Percentiles rank a stretch among this genome's conserved stretches.
phyloP scores from a whole-genome alignment of 352 stramenopile genomes.

The Globisporangium parvum region DNA sequence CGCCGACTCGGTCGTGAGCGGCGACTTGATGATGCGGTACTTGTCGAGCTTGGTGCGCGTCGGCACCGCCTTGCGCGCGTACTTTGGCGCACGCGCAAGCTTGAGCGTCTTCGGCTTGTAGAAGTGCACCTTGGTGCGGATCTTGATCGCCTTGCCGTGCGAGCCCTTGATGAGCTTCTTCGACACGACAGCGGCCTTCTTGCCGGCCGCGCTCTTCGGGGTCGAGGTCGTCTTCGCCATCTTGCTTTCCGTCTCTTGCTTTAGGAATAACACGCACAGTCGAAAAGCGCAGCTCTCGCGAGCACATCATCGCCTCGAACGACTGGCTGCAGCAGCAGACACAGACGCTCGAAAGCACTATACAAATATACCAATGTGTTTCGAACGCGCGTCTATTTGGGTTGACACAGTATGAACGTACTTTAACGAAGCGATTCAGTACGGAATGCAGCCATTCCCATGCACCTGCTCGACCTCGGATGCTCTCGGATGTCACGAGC shows the following conservation, averaged over 20 bases:
- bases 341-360: too few species aligned
- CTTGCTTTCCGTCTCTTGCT: constrained; percentile 55
- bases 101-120: constrained; percentile 98
- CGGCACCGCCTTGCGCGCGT: constrained; percentile 90
- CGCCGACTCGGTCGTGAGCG: constrained; percentile 98
- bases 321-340: background rate
- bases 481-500: too few species aligned
- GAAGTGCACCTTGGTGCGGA: constrained; percentile 99
- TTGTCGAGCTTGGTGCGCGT: constrained; percentile 97
- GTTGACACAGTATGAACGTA: too few species aligned
- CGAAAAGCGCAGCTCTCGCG: constrained; percentile 6
- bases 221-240: constrained; percentile 65
- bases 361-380: too few species aligned
- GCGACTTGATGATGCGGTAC: constrained; percentile 99
- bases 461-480: too few species aligned
- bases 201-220: constrained; percentile 80
- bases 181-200: constrained; percentile 90
- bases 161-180: constrained; percentile 96
- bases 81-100: constrained; percentile 94
- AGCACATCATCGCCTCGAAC: background rate
- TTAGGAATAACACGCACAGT: constrained; percentile 8
- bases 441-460: too few species aligned
- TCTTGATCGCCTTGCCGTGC: constrained; percentile 96
- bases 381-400: too few species aligned
- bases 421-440: too few species aligned